Base-by-base conservation (phyloP, 2,329 filamentous ascomycete species). In the Pseudogymnoascus sp. region DNA sequence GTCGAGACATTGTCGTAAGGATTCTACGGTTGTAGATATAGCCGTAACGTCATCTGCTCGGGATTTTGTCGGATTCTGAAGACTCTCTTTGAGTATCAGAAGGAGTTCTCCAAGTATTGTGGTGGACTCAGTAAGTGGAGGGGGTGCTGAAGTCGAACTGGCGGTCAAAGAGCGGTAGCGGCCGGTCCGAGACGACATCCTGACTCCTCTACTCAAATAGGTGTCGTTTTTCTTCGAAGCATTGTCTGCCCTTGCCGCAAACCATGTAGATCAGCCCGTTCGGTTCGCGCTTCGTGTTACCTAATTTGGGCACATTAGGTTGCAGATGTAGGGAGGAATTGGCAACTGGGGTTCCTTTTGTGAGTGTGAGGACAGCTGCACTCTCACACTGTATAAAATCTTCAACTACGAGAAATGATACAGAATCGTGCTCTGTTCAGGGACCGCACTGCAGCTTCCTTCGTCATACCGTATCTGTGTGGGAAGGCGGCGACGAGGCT, bases 81-180 rank as follows among this genome's bases (percentile, higher is more conserved):
- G 45, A 33, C 26, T 30, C 45, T 52, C 45, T 52, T 18, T 52
- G 26, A 52, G 45, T 52, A 52, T 33, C 26, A 52, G 45, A 64
- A 86, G 76, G 48, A 85, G 75, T 41, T 72, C 71, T 64, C 80
- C 79, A 35, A 86, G 74, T 57, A 84, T 77, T 66, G 83, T 81
- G 64, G 80, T 79, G 35, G 82, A 80, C 73, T 86, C 84, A 64
- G 83, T 82, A 59, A 75, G 79, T 58, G 79, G 72, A 63, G 77
- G 75, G 57, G 80, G 75, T 8, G 37, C 23, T 15, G 57, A 45
- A 52, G 74, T 76, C 41, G 83, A 86, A 62, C 82, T 76, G 62
- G 82, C 82, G 39, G 83, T 87, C 61, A 83, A 85, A 62, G 84
- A 84, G 65, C 84, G 81, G 68, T 84, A 83, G 62, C 83, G 79